Evolutionary conservation across 1,284 basidiomycete species (phyloP).

Genomic region (Pseudozyma hubeiensis): DNA sequence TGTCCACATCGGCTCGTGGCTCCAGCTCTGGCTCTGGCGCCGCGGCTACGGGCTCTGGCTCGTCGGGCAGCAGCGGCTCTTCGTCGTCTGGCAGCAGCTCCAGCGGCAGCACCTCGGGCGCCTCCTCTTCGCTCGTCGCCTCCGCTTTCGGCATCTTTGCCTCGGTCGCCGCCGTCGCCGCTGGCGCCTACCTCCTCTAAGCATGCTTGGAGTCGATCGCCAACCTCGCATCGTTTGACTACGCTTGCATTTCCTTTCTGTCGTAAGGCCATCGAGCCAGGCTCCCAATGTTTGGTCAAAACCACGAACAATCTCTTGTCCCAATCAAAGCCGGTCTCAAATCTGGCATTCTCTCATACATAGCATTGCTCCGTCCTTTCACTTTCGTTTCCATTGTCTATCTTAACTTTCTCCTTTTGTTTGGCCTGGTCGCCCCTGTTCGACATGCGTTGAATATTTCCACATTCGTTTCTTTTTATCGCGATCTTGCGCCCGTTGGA

Average conservation of each 20-base stretch:
- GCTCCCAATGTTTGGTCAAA: too few species aligned
- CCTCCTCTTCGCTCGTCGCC: conserved; percentile 18
- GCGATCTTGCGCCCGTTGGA: not conserved
- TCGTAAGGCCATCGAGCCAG: too few species aligned
- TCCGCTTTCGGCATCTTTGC: conserved; percentile 39
- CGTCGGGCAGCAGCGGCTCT: conserved; percentile 6
- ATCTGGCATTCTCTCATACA: conserved; percentile 1
- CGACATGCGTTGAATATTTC: not conserved
- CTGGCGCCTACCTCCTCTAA: conserved; percentile 55
- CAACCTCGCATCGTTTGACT: not conserved
- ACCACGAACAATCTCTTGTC: not conserved
- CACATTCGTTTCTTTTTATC: not conserved
- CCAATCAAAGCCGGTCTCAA: too few species aligned
- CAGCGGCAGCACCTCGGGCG: conserved; percentile 23
- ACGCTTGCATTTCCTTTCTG: not conserved
- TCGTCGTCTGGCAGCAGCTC: conserved; percentile 4
- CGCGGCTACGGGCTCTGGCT: conserved; percentile 2
- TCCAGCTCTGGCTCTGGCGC: conserved; percentile 14
- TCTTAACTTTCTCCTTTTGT: not conserved
- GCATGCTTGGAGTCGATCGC: not conserved
- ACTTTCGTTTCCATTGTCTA: not conserved
- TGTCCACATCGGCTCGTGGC: conserved; percentile 16
- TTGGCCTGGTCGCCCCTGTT: not conserved
- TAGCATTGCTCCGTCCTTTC: conserved; percentile 10
- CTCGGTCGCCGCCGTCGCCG: conserved; percentile 40